Evolutionary conservation across 495 filamentous ascomycete genomes (phyloP).

Genomic region (Aspergillus biplanus): DNA sequence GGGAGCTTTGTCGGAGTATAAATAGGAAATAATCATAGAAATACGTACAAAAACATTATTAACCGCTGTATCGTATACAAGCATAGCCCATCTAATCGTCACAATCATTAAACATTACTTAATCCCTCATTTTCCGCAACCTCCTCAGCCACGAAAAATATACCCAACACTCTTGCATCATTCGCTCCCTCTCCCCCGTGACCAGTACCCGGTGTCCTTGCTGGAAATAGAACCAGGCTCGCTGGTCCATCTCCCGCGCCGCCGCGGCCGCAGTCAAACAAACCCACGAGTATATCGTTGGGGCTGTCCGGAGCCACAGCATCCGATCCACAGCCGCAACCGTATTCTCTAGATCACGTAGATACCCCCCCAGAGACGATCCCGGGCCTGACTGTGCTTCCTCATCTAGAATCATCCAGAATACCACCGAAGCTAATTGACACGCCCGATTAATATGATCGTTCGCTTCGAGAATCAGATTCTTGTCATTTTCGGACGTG

Average conservation of each 20-base stretch:
- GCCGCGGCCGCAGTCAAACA: not conserved
- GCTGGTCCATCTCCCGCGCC: not conserved
- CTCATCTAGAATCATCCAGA: not conserved
- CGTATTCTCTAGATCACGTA: not conserved
- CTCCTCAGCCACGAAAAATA: constrained; percentile 1
- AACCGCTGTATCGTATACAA: no score
- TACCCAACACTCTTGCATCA: not conserved
- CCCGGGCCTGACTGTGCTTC: not conserved
- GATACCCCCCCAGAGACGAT: not conserved
- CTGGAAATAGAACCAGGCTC: not conserved
- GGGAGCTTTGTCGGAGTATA: no score
- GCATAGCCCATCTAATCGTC: no score
- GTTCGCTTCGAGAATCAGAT: not conserved
- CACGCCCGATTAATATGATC: not conserved
- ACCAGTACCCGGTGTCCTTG: not conserved
- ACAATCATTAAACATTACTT: no score
- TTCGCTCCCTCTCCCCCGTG: not conserved
- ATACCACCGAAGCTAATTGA: not conserved
- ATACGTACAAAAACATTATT: no score
- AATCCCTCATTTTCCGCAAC: not conserved
- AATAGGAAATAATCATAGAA: no score
- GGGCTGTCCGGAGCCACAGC: not conserved
- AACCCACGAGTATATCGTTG: not conserved
- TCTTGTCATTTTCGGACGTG: not conserved
- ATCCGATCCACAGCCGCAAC: not conserved